These are phyloP conservation scores for Candida dubliniensis DNA, from an alignment of 1,139 yeast genomes.

Conservation along the genomic window DNA sequence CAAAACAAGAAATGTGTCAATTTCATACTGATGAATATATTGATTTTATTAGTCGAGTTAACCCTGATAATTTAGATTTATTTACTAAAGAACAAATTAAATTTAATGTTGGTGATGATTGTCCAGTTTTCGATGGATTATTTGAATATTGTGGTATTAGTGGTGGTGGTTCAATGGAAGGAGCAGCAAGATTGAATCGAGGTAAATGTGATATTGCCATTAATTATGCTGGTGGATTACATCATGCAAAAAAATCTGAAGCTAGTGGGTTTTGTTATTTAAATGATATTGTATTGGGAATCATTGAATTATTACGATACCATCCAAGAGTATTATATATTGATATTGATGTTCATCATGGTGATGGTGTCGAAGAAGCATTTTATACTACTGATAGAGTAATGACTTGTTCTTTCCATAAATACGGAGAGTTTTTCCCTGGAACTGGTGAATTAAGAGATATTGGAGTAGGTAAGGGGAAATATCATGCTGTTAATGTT, in stretches of 20 bases:
- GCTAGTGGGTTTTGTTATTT: slow-evolving; percentile 96
- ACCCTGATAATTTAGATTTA: slow-evolving; percentile 91
- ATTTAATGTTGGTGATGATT: slow-evolving; percentile 96
- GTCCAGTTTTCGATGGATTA: slow-evolving; percentile 95
- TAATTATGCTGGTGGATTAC: slow-evolving; percentile 96
- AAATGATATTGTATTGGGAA: slow-evolving; percentile 90
- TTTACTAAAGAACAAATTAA: slow-evolving; percentile 91
- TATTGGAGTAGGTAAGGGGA: slow-evolving; percentile 83
- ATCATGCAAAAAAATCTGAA: slow-evolving; percentile 93
- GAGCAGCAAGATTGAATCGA: slow-evolving; percentile 78
- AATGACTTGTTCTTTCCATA: slow-evolving; percentile 95
- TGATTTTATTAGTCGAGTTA: slow-evolving; percentile 87
- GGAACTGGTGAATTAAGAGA: slow-evolving; percentile 92
- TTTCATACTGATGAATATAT: slow-evolving; percentile 97
- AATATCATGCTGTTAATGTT: slow-evolving; percentile 82
- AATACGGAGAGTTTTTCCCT: slow-evolving; percentile 95
- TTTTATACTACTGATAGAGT: slow-evolving; percentile 94
- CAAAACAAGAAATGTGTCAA: slow-evolving; percentile 97
- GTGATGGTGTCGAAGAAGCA: slow-evolving; percentile 98
- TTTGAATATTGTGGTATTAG: slow-evolving; percentile 87
- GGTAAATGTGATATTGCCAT: slow-evolving; percentile 94
- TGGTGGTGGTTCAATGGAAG: slow-evolving; percentile 93
- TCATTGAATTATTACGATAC: slow-evolving; percentile 75
- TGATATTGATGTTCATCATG: slow-evolving; percentile 95
- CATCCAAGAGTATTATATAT: slow-evolving; percentile 92